Base-by-base conservation (phyloP, 106 monocot genomes). In the Platanthera zijinensis region DNA sequence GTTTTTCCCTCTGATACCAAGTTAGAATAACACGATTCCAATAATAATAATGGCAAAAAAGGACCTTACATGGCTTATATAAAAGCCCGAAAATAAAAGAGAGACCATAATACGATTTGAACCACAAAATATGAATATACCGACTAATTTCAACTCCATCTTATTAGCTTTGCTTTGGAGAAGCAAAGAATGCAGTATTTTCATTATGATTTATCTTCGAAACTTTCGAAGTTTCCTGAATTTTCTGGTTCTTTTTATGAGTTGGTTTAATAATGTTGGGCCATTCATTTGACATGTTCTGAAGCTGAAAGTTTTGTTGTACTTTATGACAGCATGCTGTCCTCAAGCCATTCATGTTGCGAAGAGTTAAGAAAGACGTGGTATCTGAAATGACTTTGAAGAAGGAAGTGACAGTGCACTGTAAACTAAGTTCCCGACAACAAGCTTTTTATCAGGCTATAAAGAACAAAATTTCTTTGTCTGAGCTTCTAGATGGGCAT, bases 371-470 rank as follows among this genome's bases (percentile, higher is more conserved):
- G 86, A 97, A 94, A 71, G 97, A 97, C 83, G 97, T 97, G 50
- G 94, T 97, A 76, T 79, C 93, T 47, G 97, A 97, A 86, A 89
- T 97, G 97, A 97, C 91, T 22, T 84, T 82, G 25, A 97, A 97
- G 86, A 97, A 76, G 47, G 97, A 97, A 88, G 83, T 94, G 3
- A 97, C 86, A 56, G 88, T 97, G 57, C 91, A 89, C 68, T 97
- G 97, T 76, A 94, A 91, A 88, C 85, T 97, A 78, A 97, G 97
- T 85, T 94, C 97, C 68, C 82, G 94, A 19, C 97, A 97, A 82
- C 93, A 97, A 64, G 94, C 89, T 50, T 97, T 97, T 78, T 97
- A 97, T 85, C 97, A 91, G 72, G 97, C 97, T 75, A 97, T 97
- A 78, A 97, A 97, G 48, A 97, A 97, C 80, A 97, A 97, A 77